Evolutionary conservation across 768 basidiomycete species (phyloP).

Genomic region (Agaricus subrufescens): DNA sequence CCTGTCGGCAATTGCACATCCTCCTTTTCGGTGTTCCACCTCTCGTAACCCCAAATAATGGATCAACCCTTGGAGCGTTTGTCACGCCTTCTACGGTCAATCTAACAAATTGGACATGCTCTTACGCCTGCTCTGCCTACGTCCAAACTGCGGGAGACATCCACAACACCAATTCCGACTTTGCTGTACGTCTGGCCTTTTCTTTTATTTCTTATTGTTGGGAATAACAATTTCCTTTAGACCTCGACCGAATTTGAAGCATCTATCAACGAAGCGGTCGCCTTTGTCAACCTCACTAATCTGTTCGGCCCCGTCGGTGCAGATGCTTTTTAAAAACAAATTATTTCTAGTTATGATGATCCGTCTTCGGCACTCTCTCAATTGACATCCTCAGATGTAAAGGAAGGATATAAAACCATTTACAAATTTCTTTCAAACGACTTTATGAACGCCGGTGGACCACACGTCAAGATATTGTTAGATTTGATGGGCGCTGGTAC

Average conservation of each 20-base stretch:
- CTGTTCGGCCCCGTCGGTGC: slow-evolving; percentile 29
- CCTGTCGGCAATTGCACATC: slow-evolving; percentile 53
- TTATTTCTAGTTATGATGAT: slow-evolving; percentile 21
- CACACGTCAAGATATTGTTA: slow-evolving; percentile 53
- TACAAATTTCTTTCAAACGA: slow-evolving; percentile 39
- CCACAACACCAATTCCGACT: slow-evolving; percentile 20
- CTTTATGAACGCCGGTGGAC: slow-evolving; percentile 33
- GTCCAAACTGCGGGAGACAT: slow-evolving; percentile 38
- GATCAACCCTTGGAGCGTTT: slow-evolving; percentile 44
- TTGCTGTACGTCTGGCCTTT: slow-evolving; percentile 19
- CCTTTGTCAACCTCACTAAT: slow-evolving; percentile 49
- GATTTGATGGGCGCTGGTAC: slow-evolving; percentile 25
- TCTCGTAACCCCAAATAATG: slow-evolving; percentile 39
- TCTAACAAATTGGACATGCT: slow-evolving; percentile 57
- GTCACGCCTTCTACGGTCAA: slow-evolving; percentile 59
- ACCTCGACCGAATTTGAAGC: slow-evolving; percentile 38
- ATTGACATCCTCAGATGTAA: slow-evolving; percentile 34
- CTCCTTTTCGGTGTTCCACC: slow-evolving; percentile 41
- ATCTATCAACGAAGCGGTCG: slow-evolving; percentile 60
- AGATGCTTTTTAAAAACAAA: slow-evolving; percentile 14
- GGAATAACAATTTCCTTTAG: slow-evolving; percentile 8
- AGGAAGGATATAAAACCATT: slow-evolving; percentile 50
- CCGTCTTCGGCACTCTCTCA: slow-evolving; percentile 32
- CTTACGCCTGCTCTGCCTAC: slow-evolving; percentile 62
- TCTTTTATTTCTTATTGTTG: not conserved